Conservation (phyloP, 2,329 filamentous ascomycete species). For the Fusarium sp. region DNA sequence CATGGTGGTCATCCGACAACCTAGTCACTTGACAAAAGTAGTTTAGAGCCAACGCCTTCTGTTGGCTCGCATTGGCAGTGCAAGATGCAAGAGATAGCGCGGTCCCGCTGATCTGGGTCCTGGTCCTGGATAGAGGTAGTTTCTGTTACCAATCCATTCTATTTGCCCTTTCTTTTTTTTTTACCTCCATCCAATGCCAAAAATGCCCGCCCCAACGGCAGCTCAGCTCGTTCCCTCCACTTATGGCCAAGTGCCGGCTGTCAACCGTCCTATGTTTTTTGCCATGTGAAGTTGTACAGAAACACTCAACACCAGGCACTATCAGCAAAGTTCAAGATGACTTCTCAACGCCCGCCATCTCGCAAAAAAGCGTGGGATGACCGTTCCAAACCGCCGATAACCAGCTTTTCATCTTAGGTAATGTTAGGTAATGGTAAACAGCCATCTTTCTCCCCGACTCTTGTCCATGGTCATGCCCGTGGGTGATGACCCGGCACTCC, state of each 20-base stretch:
- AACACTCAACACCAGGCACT: background rate
- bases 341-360: constrained; percentile 28
- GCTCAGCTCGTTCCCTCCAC: constrained; percentile 20
- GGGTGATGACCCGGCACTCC: constrained; percentile 34
- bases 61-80: constrained; percentile 15
- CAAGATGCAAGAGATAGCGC: constrained; percentile 11
- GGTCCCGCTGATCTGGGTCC: constrained; percentile 31
- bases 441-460: background rate
- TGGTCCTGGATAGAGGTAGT: constrained; percentile 18
- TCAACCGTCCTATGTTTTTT: constrained; percentile 46
- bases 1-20: constrained; percentile 36
- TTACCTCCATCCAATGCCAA: constrained; percentile 10
- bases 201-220: constrained; percentile 34
- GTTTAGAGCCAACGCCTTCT: constrained; percentile 5
- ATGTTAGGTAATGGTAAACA: constrained; percentile 44
- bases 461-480: constrained; percentile 25
- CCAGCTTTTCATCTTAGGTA: constrained; percentile 44
- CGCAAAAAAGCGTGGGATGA: constrained; percentile 41
- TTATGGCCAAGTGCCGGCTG: constrained; percentile 34
- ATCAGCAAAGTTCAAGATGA: background rate
- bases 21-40: constrained; percentile 21
- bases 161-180: constrained; percentile 7
- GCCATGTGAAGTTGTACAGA: constrained; percentile 31
- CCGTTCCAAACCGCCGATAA: constrained; percentile 39
- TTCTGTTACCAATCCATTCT: constrained; percentile 34